phyloP scores from a whole-genome alignment of 495 filamentous ascomycete genomes.

The Aspergillus homomorphus region DNA sequence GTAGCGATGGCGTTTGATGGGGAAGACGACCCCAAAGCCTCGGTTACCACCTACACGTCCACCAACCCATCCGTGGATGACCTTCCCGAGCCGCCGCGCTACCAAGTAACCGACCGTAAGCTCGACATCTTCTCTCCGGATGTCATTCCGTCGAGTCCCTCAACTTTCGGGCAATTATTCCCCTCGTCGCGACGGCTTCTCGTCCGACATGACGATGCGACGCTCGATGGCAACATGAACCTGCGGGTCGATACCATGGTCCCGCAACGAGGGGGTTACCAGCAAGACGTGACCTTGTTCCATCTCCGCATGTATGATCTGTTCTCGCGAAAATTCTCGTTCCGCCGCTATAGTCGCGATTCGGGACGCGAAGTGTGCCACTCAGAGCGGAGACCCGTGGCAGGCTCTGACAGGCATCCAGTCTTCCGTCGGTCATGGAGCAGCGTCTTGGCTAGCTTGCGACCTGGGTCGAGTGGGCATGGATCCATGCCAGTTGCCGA shows the following conservation, averaged over 20 bases:
- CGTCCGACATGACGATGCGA: slow-evolving; percentile 89
- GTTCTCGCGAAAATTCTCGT: slow-evolving; percentile 79
- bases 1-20: slow-evolving; percentile 33
- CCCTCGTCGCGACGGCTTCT: slow-evolving; percentile 75
- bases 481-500: slow-evolving; percentile 15
- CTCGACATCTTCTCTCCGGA: slow-evolving; percentile 59
- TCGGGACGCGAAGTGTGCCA: slow-evolving; percentile 94
- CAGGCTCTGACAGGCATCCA: slow-evolving; percentile 47
- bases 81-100: slow-evolving; percentile 53
- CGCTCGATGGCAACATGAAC: slow-evolving; percentile 96
- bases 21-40: slow-evolving; percentile 56
- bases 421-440: slow-evolving; percentile 69
- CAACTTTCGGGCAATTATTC: slow-evolving; percentile 83
- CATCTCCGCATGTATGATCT: slow-evolving; percentile 96
- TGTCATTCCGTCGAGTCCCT: slow-evolving; percentile 70
- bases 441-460: slow-evolving; percentile 66
- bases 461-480: slow-evolving; percentile 51
- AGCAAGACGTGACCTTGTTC: slow-evolving; percentile 77
- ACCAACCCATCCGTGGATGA: slow-evolving; percentile 64
- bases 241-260: slow-evolving; percentile 82
- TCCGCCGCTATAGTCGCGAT: slow-evolving; percentile 87
- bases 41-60: slow-evolving; percentile 78
- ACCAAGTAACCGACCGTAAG: slow-evolving; percentile 59
- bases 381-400: slow-evolving; percentile 66
- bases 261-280: slow-evolving; percentile 48